Percentiles rank a stretch among this genome's conserved stretches.
Evolutionary conservation across 2,329 filamentous ascomycete genomes (phyloP).

Genomic region (Fusarium devonianum): DNA sequence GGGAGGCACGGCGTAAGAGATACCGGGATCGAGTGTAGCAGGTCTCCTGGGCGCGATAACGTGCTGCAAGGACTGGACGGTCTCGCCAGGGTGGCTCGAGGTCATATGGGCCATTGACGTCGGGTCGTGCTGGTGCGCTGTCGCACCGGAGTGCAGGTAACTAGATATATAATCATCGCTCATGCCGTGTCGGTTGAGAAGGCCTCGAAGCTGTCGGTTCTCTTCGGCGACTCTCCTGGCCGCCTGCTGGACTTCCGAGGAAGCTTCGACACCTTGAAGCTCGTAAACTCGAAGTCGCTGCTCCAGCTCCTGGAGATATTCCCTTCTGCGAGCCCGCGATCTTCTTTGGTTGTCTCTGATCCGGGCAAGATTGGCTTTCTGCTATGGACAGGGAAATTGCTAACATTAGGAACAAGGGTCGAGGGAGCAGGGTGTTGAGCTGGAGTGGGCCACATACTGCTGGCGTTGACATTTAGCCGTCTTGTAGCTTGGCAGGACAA

Average conservation of each 20-base stretch:
- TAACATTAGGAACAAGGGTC: conserved; percentile 27
- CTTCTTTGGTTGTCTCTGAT: conserved; percentile 80
- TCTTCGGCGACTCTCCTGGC: conserved; percentile 74
- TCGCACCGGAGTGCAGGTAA: conserved; percentile 44
- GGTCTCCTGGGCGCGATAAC: conserved; percentile 49
- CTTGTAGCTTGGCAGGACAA: conserved; percentile 29
- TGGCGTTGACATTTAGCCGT: conserved; percentile 45
- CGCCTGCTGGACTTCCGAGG: conserved; percentile 74
- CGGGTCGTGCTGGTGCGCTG: conserved; percentile 30
- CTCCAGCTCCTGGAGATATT: conserved; percentile 76
- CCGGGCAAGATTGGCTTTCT: conserved; percentile 56
- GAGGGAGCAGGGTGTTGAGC: conserved; percentile 6
- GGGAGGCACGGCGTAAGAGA: conserved; percentile 41
- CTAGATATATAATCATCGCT: conserved; percentile 61
- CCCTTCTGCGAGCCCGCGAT: conserved; percentile 76
- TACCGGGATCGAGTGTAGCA: conserved; percentile 38
- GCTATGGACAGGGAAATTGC: conserved; percentile 38
- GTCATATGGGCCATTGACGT: conserved; percentile 31
- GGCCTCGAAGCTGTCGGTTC: conserved; percentile 67
- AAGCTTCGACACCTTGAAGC: conserved; percentile 70
- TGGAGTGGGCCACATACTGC: conserved; percentile 39
- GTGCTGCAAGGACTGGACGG: conserved; percentile 48
- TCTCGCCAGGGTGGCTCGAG: conserved; percentile 35
- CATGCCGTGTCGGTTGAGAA: conserved; percentile 66
- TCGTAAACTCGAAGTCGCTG: conserved; percentile 67